Evolutionary conservation across 495 filamentous ascomycete genomes (phyloP), one percentile per base, ranked within the genome.

Genomic region (Penicillium maclennaniae): DNA sequence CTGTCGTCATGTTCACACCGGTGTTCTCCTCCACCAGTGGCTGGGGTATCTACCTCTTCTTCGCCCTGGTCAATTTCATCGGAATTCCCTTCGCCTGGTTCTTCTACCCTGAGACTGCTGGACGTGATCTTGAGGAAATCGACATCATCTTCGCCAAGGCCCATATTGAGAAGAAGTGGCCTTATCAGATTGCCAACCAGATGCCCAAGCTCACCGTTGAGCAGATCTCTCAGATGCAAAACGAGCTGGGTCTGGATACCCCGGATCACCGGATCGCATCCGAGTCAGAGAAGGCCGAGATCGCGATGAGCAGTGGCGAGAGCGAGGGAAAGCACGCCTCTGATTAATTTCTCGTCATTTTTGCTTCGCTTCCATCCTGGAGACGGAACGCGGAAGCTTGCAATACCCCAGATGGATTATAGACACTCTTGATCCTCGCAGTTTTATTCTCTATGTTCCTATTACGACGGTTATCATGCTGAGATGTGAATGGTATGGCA

Each of bases 121-220:
- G 75, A 19, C 83, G 86, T 50, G 83, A 82, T 17, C 79, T 91
- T 10, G 87, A 91, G 60, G 87, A 90, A 63, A 84, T 90, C 44
- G 88, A 91, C 31, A 59, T 73, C 23, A 73, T 73, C 61, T 73
- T 69, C 60, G 70, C 71, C 55, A 74, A 72, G 67, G 69, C 68
- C 40, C 66, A 72, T 51, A 17, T 72, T 10, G 70, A 73, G 63
- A 59, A 61, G 50, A 72, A 69, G 54, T 69, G 66, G 66, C 54
- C 68, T 20, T 71, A 60, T 65, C 47, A 58, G 57, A 60, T 71
- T 26, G 70, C 69, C 10, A 41, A 65, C 7, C 43, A 66, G 27
- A 16, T 73, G 53, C 70, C 70, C 49, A 73, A 73, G 70, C 70
- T 73, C 48, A 54, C 54, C 27, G 27, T 62, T 23, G 62, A 55